These are phyloP conservation scores for Dictyostelium brefeldianum DNA, from an alignment of 78 protist genomes.

Conservation along the genomic window DNA sequence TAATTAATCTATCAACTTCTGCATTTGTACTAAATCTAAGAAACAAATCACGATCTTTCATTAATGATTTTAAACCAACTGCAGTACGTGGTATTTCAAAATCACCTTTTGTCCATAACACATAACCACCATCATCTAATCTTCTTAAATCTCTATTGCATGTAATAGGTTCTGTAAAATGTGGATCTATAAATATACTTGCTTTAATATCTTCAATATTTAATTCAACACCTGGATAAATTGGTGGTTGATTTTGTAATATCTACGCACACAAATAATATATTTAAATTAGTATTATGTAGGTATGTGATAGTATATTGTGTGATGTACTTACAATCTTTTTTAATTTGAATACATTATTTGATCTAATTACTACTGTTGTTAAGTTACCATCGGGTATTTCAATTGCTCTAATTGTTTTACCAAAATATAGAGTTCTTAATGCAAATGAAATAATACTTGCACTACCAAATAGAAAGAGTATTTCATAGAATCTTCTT, in stretches of 20 bases:
- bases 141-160: conserved; percentile 43
- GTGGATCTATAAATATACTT: conserved; percentile 68
- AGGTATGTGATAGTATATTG: too few relatives aligned
- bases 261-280: conserved; percentile 27
- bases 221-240: conserved; percentile 62
- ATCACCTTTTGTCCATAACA: conserved; percentile 75
- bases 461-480: conserved; percentile 63
- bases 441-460: conserved; percentile 40
- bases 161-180: conserved; percentile 59
- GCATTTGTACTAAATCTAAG: conserved; percentile 26
- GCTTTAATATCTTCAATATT: conserved; percentile 48
- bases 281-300: background rate
- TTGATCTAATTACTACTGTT: conserved; percentile 31
- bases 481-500: conserved; percentile 39
- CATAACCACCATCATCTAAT: conserved; percentile 64
- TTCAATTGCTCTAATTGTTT: conserved; percentile 69
- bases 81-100: conserved; percentile 53
- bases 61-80: conserved; percentile 57
- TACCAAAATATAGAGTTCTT: conserved; percentile 65
- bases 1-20: conserved; percentile 38
- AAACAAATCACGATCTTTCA: conserved; percentile 46
- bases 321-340: background rate
- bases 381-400: conserved; percentile 79
- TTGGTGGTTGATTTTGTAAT: conserved; percentile 48
- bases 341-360: conserved; percentile 20